Percentiles rank a stretch among this genome's conserved stretches.
Conservation (phyloP, 768 basidiomycete species). For the Boletus huronensis region DNA sequence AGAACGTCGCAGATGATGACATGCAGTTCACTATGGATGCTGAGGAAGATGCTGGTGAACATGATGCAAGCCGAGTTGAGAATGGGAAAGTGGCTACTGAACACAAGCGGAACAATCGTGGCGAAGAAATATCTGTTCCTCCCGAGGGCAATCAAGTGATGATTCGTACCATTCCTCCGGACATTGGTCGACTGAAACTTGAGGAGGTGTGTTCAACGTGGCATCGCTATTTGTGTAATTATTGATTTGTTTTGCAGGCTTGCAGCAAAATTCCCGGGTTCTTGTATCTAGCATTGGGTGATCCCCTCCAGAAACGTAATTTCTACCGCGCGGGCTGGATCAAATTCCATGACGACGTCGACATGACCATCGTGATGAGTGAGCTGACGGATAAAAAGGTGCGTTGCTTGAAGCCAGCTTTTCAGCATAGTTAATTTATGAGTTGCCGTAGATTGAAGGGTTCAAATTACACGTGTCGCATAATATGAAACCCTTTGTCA, state of each 20-base stretch:
- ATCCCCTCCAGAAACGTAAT: conserved; percentile 88
- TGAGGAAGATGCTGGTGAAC: conserved; percentile 68
- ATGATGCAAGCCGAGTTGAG: conserved; percentile 52
- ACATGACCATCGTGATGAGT: conserved; percentile 68
- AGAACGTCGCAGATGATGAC: conserved; percentile 60
- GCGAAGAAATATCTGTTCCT: conserved; percentile 65
- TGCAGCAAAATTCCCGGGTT: conserved; percentile 77
- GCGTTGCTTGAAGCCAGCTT: conserved; percentile 1
- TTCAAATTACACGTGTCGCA: conserved; percentile 92
- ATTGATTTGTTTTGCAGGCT: conserved; percentile 45
- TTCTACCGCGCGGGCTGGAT: conserved; percentile 96
- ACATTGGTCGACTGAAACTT: conserved; percentile 83
- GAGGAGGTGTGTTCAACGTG: conserved; percentile 64
- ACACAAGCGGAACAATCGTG: conserved; percentile 51
- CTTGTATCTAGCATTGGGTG: conserved; percentile 84
- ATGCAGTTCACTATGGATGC: conserved; percentile 70
- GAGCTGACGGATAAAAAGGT: conserved; percentile 88
- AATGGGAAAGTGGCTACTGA: conserved; percentile 53
- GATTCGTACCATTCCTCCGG: conserved; percentile 93
- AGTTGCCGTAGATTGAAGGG: conserved; percentile 70
- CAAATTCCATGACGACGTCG: conserved; percentile 78
- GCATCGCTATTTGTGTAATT: conserved; percentile 1
- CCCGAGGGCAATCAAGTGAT: conserved; percentile 89
- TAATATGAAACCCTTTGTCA: conserved; percentile 72
- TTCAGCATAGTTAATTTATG: conserved; percentile 4